phyloP scores from a whole-genome alignment of 805 yeast species.

The Ogataea kodamae region DNA sequence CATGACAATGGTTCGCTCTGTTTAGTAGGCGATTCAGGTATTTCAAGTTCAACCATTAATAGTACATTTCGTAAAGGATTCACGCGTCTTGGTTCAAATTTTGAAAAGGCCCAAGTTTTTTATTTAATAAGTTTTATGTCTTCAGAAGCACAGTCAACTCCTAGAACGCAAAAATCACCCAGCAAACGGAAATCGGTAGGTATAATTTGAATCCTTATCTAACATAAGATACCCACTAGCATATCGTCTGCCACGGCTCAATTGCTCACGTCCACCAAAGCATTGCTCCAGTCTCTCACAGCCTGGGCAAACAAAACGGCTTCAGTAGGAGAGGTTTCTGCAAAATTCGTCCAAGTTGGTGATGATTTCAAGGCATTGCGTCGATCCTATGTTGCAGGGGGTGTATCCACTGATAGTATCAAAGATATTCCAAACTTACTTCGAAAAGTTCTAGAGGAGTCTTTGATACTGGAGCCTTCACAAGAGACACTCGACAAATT shows the following conservation, averaged over 20 bases:
- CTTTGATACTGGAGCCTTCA: constrained; percentile 79
- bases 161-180: constrained; percentile 13
- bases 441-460: constrained; percentile 77
- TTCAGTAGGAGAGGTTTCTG: constrained; percentile 79
- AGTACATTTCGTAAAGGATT: constrained; percentile 1
- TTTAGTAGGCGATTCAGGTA: constrained; percentile 23
- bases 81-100: constrained; percentile 12
- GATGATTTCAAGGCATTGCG: constrained; percentile 88
- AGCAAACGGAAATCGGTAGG: constrained; percentile 15
- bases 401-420: constrained; percentile 76
- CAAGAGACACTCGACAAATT: constrained; percentile 77
- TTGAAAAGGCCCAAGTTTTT: no score
- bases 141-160: constrained; percentile 5
- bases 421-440: constrained; percentile 88
- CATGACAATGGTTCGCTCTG: constrained; percentile 17
- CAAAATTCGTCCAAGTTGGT: constrained; percentile 87
- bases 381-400: constrained; percentile 71
- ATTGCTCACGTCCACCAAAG: constrained; percentile 83
- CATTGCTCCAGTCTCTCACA: constrained; percentile 77
- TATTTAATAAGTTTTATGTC: constrained; percentile 8
- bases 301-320: constrained; percentile 87
- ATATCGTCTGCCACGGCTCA: constrained; percentile 57
- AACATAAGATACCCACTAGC: constrained; percentile 50
- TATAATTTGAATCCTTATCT: constrained; percentile 2
- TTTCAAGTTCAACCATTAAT: constrained; percentile 11